Conservation (phyloP, 371 early-diverging fungal genomes). For the Dinochytrium kinnereticum region DNA sequence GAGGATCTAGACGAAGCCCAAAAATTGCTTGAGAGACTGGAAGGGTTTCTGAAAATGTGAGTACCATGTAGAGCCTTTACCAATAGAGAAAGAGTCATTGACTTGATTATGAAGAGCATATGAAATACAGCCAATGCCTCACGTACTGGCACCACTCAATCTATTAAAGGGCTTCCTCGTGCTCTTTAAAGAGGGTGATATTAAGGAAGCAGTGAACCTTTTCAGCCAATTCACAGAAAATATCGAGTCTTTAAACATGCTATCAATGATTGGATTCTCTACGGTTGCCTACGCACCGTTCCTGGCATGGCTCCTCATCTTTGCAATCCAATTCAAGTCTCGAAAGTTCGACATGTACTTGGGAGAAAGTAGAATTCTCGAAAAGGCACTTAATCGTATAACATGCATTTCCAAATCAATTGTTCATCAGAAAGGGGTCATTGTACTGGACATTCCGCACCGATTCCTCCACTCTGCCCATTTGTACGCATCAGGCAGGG, state of each 20-base stretch:
- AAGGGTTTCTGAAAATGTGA: neutral
- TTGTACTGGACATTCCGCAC: slow-evolving; percentile 3
- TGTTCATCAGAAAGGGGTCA: neutral
- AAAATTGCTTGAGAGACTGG: neutral
- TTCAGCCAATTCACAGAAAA: neutral
- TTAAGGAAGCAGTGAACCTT: neutral
- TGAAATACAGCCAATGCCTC: neutral
- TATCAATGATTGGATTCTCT: neutral
- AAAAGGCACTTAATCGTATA: neutral
- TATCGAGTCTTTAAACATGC: neutral
- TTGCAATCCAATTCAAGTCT: neutral
- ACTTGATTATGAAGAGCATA: neutral
- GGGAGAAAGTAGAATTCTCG: neutral
- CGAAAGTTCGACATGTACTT: too few species aligned
- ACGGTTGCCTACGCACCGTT: neutral
- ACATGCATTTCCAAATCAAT: neutral
- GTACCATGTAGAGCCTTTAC: too few species aligned
- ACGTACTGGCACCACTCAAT: neutral
- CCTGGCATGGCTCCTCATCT: neutral
- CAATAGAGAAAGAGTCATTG: too few species aligned
- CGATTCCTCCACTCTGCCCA: slow-evolving; percentile 12
- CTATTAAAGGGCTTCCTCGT: neutral
- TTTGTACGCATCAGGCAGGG: neutral
- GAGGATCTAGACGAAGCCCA: neutral
- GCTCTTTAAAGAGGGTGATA: neutral